These are phyloP conservation scores for Colletotrichum horii DNA, from an alignment of 2,329 filamentous ascomycete species.

Conservation along the genomic window DNA sequence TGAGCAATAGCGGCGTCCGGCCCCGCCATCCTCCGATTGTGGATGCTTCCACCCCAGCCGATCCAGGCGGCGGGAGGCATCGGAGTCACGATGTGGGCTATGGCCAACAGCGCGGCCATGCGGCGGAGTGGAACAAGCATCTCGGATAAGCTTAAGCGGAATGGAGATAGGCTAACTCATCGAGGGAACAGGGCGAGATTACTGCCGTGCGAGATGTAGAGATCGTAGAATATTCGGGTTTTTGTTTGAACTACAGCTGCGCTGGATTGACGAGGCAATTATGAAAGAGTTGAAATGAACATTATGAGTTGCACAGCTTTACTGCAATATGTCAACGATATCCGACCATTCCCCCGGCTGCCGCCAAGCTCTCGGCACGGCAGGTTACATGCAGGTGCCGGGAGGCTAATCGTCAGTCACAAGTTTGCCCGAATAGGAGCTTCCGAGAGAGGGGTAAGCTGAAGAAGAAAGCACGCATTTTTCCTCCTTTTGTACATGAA, in stretches of 20 bases:
- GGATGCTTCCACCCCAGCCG: not conserved
- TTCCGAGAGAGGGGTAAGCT: not conserved
- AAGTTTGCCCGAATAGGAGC: not conserved
- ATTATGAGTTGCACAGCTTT: not conserved
- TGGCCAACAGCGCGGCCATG: not conserved
- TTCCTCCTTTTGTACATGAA: not conserved
- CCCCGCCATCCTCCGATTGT: not conserved
- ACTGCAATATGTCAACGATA: not conserved
- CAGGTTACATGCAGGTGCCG: not conserved
- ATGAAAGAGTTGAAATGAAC: not conserved
- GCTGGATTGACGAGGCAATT: not conserved
- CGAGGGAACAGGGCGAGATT: not conserved
- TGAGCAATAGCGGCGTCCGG: not conserved
- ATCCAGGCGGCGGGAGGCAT: not conserved
- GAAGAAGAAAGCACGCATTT: not conserved
- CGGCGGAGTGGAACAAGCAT: not conserved
- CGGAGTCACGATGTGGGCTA: not conserved
- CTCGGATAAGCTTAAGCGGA: not conserved
- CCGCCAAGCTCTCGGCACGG: not conserved
- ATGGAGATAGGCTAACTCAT: not conserved
- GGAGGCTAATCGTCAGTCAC: not conserved
- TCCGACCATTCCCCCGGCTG: not conserved
- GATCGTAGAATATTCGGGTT: not conserved
- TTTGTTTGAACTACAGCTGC: not conserved
- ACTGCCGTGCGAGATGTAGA: rapidly evolving